phyloP scores from a whole-genome alignment of 2,329 filamentous ascomycete genomes.

The Aspergillus hortae region DNA sequence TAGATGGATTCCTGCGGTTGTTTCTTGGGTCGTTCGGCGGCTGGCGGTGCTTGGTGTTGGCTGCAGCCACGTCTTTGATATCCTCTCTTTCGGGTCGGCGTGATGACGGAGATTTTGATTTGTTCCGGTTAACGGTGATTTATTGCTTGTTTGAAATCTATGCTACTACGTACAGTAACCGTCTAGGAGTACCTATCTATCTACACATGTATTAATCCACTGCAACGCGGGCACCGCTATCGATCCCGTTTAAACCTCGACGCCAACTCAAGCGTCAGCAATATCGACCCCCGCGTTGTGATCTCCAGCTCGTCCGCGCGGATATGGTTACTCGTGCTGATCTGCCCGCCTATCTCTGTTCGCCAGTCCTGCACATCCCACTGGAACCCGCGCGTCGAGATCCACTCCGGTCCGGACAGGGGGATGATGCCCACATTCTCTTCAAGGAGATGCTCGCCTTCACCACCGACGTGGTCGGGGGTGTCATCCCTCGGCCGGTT shows the following conservation, averaged over 20 bases:
- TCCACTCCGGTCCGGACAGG: slow-evolving; percentile 70
- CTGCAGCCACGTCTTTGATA: slow-evolving; percentile 5
- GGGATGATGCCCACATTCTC: slow-evolving; percentile 85
- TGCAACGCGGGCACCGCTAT: neutral
- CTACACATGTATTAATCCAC: neutral
- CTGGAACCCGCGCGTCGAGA: slow-evolving; percentile 76
- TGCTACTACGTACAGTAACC: no score
- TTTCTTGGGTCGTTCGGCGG: neutral
- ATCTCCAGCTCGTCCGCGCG: slow-evolving; percentile 59
- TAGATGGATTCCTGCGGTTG: neutral
- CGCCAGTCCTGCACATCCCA: slow-evolving; percentile 87
- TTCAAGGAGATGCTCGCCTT: slow-evolving; percentile 53
- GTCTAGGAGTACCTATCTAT: no score
- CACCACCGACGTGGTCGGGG: slow-evolving; percentile 6
- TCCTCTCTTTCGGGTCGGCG: slow-evolving; percentile 12
- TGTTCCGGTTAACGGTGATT: slow-evolving; percentile 3
- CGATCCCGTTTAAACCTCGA: slow-evolving; percentile 30
- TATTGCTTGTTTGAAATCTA: neutral
- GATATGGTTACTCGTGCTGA: slow-evolving; percentile 81
- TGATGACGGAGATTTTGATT: slow-evolving; percentile 3
- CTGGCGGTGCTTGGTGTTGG: neutral
- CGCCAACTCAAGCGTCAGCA: slow-evolving; percentile 71
- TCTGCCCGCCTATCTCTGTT: slow-evolving; percentile 67
- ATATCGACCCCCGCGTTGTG: slow-evolving; percentile 59
- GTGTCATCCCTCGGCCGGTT: slow-evolving; percentile 10